Evolutionary conservation across 192 early-diverging fungal species (phyloP).

Genomic region (Coemansia asiatica): DNA sequence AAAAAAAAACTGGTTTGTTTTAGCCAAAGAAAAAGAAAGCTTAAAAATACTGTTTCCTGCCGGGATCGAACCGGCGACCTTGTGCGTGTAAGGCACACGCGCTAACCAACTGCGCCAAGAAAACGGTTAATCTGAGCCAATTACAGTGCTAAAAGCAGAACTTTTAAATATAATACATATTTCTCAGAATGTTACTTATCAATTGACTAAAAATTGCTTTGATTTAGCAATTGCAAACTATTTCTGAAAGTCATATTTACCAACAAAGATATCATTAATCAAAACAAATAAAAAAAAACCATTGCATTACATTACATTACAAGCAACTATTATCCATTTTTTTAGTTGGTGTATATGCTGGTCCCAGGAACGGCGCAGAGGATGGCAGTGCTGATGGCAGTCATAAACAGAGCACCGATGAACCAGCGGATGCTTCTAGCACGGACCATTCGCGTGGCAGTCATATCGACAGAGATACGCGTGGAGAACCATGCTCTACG

Average conservation of each 20-base stretch:
- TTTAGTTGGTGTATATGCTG: conserved; percentile 38
- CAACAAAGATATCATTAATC: conserved; percentile 1
- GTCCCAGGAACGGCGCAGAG: conserved; percentile 53
- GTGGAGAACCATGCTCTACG: conserved; percentile 47
- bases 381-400: conserved; percentile 43
- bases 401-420: conserved; percentile 47
- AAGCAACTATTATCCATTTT: conserved; percentile 5
- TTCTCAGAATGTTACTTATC: no score
- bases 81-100: conserved; percentile 5
- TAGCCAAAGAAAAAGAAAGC: neutral
- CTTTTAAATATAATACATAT: no score
- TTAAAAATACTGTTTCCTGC: neutral
- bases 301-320: neutral
- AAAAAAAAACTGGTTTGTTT: no score
- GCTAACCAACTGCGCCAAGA: conserved; percentile 6
- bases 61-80: conserved; percentile 6
- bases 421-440: conserved; percentile 53
- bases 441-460: conserved; percentile 49
- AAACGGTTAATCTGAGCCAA: no score
- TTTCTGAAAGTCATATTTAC: neutral
- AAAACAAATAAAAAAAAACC: neutral
- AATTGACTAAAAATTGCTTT: no score
- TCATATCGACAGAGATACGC: conserved; percentile 45
- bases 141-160: no score
- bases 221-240: no score